Percentiles rank a stretch among this genome's conserved stretches.
Evolutionary conservation across 2,329 filamentous ascomycete genomes (phyloP).

Genomic region (Thermomyces lanuginosus): DNA sequence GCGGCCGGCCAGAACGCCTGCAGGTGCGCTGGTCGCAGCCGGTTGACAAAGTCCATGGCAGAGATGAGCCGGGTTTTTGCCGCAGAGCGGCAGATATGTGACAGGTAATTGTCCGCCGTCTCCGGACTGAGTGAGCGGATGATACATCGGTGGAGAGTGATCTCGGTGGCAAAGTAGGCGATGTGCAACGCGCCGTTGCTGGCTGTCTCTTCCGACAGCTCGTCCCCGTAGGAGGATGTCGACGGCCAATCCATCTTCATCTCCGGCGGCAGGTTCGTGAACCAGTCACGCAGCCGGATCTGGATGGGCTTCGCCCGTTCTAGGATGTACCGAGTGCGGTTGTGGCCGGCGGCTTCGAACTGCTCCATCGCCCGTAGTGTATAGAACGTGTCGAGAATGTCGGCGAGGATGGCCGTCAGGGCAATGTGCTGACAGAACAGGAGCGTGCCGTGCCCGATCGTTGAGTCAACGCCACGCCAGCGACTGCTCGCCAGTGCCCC

Average conservation of each 20-base stretch:
- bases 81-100: constrained; percentile 82
- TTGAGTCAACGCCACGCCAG: constrained; percentile 14
- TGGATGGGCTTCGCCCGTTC: constrained; percentile 39
- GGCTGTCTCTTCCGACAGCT: constrained; percentile 24
- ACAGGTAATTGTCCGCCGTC: constrained; percentile 57
- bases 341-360: constrained; percentile 23
- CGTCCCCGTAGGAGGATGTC: constrained; percentile 9
- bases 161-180: constrained; percentile 86
- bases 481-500: constrained; percentile 17
- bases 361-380: constrained; percentile 33
- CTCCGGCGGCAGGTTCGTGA: constrained; percentile 29
- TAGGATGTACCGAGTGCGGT: constrained; percentile 34
- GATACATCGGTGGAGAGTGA: constrained; percentile 80
- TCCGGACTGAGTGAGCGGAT: constrained; percentile 55
- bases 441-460: constrained; percentile 26
- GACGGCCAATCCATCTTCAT: constrained; percentile 39
- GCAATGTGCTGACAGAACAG: constrained; percentile 38
- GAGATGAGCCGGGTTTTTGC: constrained; percentile 89
- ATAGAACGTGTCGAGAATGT: constrained; percentile 37
- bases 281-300: constrained; percentile 38
- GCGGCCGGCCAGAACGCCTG: constrained; percentile 63
- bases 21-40: constrained; percentile 69
- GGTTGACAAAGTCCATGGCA: constrained; percentile 94
- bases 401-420: constrained; percentile 36
- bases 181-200: constrained; percentile 61